These are phyloP conservation scores for Biscogniauxia marginata DNA, from an alignment of 2,329 filamentous ascomycete species.

Conservation along the genomic window DNA sequence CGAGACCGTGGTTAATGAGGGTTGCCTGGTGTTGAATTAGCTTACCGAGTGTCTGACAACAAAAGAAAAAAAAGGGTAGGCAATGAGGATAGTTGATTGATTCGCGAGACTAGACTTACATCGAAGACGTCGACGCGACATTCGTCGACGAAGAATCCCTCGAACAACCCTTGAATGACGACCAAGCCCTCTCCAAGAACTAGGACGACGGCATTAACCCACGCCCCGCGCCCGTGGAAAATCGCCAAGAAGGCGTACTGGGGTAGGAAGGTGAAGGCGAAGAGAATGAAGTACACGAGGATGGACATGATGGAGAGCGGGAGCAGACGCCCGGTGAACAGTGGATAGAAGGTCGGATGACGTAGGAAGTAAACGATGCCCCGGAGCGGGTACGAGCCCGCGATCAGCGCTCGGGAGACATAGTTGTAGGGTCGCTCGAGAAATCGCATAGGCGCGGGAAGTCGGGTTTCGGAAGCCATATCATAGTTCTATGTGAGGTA, in stretches of 20 bases:
- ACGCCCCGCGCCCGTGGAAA: constrained; percentile 86
- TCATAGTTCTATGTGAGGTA: constrained; percentile 1
- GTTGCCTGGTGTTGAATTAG: constrained; percentile 52
- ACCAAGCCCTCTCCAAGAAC: constrained; percentile 81
- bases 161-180: constrained; percentile 68
- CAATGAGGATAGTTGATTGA: neutral
- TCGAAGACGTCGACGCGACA: constrained; percentile 81
- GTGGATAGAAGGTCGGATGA: constrained; percentile 78
- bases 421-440: constrained; percentile 42
- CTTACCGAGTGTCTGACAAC: neutral
- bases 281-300: constrained; percentile 81
- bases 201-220: constrained; percentile 83
- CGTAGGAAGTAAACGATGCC: constrained; percentile 80
- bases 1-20: constrained; percentile 70
- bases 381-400: constrained; percentile 58
- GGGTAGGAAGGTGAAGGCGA: constrained; percentile 83
- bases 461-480: constrained; percentile 24
- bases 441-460: constrained; percentile 18
- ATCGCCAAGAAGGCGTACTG: constrained; percentile 86
- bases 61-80: no score
- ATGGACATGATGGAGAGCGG: constrained; percentile 79
- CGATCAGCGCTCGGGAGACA: constrained; percentile 42
- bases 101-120: constrained; percentile 46
- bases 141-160: constrained; percentile 80
- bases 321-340: constrained; percentile 74